Conservation (phyloP, 345 rosid species). For the Dovyalis caffra region DNA sequence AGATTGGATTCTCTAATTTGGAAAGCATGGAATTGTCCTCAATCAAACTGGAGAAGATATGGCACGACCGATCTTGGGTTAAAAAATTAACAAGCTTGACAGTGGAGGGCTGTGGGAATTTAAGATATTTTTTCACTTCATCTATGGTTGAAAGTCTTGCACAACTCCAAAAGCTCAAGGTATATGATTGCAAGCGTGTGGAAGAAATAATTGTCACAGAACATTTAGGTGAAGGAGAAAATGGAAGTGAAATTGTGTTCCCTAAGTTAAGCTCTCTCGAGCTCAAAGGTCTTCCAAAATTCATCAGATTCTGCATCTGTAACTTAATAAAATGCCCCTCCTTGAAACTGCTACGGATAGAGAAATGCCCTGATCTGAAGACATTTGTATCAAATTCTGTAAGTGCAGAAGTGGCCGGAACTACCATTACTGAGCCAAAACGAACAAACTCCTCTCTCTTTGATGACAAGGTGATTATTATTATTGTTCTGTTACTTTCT, state of each 20-base stretch:
- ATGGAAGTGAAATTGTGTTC: neutral
- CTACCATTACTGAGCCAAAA: no score
- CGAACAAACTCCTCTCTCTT: no score
- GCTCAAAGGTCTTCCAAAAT: slow-evolving; percentile 4
- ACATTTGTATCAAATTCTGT: neutral
- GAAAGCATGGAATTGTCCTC: neutral
- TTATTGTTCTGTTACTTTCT: no score
- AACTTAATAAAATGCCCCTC: neutral
- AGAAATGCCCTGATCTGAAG: slow-evolving; percentile 1
- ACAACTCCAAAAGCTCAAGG: neutral
- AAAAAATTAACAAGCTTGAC: neutral
- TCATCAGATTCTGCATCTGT: neutral
- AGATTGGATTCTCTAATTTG: no score
- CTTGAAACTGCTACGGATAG: neutral
- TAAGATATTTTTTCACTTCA: slow-evolving; percentile 11
- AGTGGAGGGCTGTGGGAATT: slow-evolving; percentile 1
- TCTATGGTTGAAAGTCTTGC: slow-evolving; percentile 1
- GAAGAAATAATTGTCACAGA: neutral
- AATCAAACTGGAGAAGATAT: neutral
- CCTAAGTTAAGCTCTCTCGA: neutral
- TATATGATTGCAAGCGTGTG: neutral
- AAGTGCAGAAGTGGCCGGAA: no score
- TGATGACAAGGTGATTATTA: no score
- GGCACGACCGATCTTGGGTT: slow-evolving; percentile 1
- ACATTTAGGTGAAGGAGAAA: neutral